Evolutionary conservation across 495 filamentous ascomycete genomes (phyloP), one percentile per base, ranked within the genome.

Genomic region (Talaromyces thailandensis): DNA sequence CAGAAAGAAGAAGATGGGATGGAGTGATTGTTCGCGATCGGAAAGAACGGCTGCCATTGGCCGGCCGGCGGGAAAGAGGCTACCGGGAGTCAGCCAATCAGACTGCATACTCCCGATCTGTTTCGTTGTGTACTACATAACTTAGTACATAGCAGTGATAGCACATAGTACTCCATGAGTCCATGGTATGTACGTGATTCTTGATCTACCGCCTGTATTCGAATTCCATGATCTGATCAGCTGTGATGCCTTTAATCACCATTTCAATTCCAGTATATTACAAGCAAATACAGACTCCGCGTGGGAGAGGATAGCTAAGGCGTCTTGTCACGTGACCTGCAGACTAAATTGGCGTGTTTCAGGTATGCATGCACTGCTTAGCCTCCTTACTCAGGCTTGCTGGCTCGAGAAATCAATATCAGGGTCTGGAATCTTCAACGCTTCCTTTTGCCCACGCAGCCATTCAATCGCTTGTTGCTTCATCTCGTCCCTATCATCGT

Each of bases 301-400:
- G n/a, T n/a, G n/a, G n/a, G n/a, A n/a, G 52, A 55, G 35, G 35
- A 31, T 57, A 6, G 6, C n/a, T 57, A 31, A 16, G 24, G 1
- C 23, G 25, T 37, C 14, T 37, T 0, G 21, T 29, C 58, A 60
- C 58, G 58, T 60, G 58, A 60, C 23, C 28, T 43, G 35, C 25
- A 25, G 21, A 16, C 31, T 25, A 60, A 2, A 25, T 48, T 60
- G 40, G 58, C 58, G 58, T 29, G 58, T 60, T 60, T 60, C 58
- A 60, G 58, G 35, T 18, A 6, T 60, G 51, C 51, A 12, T 28
- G 35, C 50, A 28, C 26, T 26, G 51, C 51, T 14, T 55, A 28
- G 23, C 23, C 6, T 14, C 51, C 23, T 21, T 24, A 21, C 48
- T 9, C 12, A n/a, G n/a, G 6, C 18, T 14, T 2, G 1, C 23